Base-by-base conservation (phyloP, 2,329 filamentous ascomycete genomes). In the Ceratocystis ficicola region DNA sequence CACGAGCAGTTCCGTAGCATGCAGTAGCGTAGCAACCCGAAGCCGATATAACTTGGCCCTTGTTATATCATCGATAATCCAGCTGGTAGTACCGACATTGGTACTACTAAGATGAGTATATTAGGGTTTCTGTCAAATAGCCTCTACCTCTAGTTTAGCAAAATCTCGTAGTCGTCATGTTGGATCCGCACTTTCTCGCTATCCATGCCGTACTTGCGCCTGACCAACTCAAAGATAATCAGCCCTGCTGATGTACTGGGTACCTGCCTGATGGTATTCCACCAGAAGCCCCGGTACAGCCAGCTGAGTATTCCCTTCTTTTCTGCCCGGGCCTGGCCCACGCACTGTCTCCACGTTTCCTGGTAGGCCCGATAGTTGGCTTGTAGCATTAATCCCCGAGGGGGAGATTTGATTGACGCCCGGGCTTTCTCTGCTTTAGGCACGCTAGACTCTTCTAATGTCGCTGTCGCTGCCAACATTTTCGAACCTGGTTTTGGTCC, bases 221-320 rank as follows among this genome's bases (percentile, higher is more conserved):
- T 78, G 46, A 90, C 84, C 57, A 92, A 72, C 75, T 92, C 88
- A 72, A 92, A 92, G 22, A 90, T 88, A 70, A 92, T 89, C 67
- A 92, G 73, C 0, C 87, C 88, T 0, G 88, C 88, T 68, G 85
- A 88, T 1, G 88, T 91, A 72, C 86, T 89, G 0, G 88, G 88
- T 1, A 89, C 86, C 74, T 90, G 87, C 4, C 86, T 78, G 64
- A 90, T 80, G 0, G 88, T 88, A 65, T 81, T 86, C 81, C 83
- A 83, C 79, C 87, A 84, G 73, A 91, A 90, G 12, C 85, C 86
- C 4, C 83, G 78, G 72, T 88, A 92, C 5, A 91, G 74, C 81
- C 87, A 91, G 15, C 76, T 78, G 25, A 79, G 72, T 73, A 86
- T 78, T 0, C 81, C 80, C 17, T 81, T 78, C 0, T 83, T 80